Percentiles rank a stretch among this genome's conserved stretches.
These are phyloP conservation scores for Wickerhamomyces bovis DNA, from an alignment of 805 yeast species.

Conservation along the genomic window DNA sequence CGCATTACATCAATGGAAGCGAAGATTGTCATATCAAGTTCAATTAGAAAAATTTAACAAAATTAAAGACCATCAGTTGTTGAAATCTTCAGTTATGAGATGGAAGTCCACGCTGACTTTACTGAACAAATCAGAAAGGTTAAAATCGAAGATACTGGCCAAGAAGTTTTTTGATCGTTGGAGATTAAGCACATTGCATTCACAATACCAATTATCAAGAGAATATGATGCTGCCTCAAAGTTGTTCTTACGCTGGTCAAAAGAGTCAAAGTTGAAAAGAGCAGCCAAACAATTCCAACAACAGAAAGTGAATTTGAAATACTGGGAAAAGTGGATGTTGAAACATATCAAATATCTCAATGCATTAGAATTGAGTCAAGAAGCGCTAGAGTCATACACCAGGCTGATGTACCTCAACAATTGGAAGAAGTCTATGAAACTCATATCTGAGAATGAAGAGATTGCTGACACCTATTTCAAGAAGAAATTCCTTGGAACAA, in stretches of 20 bases:
- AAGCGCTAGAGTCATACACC: constrained; percentile 13
- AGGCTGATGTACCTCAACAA: constrained; percentile 15
- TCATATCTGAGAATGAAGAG: neutral
- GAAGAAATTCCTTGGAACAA: constrained; percentile 2
- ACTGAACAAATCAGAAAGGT: neutral
- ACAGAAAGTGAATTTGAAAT: neutral
- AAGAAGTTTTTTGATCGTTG: constrained; percentile 5
- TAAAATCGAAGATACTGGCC: neutral
- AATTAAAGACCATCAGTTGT: neutral
- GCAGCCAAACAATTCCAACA: neutral
- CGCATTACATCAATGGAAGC: constrained; percentile 13
- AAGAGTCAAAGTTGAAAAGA: neutral
- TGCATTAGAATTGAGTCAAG: constrained; percentile 7
- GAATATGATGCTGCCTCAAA: constrained; percentile 1
- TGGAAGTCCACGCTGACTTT: constrained; percentile 11
- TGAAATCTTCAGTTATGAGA: neutral
- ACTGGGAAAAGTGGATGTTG: constrained; percentile 9
- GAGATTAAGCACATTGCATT: constrained; percentile 5
- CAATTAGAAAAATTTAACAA: constrained; percentile 1
- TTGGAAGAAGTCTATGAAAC: constrained; percentile 7
- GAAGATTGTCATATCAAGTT: constrained; percentile 6
- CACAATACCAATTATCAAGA: neutral
- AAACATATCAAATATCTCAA: constrained; percentile 4
- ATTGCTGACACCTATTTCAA: constrained; percentile 7
- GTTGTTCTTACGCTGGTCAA: constrained; percentile 1